Conservation (phyloP, 1,139 yeast genomes). For the Waltiozyma sp. region DNA sequence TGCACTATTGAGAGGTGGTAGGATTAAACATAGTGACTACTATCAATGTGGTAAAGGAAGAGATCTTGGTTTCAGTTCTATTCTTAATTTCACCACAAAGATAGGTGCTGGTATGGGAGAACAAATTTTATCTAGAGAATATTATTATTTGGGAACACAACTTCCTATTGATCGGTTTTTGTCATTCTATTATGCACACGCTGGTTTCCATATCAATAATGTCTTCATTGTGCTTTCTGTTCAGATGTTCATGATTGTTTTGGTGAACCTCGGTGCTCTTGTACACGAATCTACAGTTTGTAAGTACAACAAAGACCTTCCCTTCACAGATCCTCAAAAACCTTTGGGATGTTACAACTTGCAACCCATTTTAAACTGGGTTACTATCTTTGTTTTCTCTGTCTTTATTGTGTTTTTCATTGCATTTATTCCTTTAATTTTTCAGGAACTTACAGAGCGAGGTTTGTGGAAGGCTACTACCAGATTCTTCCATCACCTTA, state of each 20-base stretch:
- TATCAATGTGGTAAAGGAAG: conserved; percentile 90
- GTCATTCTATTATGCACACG: conserved; percentile 84
- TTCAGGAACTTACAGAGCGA: conserved; percentile 72
- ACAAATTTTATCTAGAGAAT: conserved; percentile 75
- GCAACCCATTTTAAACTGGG: conserved; percentile 71
- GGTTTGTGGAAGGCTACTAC: conserved; percentile 55
- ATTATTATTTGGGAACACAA: conserved; percentile 69
- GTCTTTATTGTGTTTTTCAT: conserved; percentile 77
- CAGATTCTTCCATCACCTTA: conserved; percentile 51
- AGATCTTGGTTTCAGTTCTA: conserved; percentile 79
- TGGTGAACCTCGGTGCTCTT: conserved; percentile 59
- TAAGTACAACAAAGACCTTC: conserved; percentile 38
- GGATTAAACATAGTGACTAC: conserved; percentile 80
- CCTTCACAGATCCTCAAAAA: conserved; percentile 46
- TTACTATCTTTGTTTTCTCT: conserved; percentile 67
- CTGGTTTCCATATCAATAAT: conserved; percentile 83
- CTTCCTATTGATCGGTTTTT: conserved; percentile 71
- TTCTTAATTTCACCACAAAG: conserved; percentile 74
- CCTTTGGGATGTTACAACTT: conserved; percentile 74
- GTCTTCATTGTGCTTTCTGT: conserved; percentile 68
- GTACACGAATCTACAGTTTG: conserved; percentile 51
- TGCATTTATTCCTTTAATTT: conserved; percentile 66
- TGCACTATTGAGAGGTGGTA: conserved; percentile 71
- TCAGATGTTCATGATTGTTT: conserved; percentile 55
- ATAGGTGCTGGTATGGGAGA: conserved; percentile 97